Evolutionary conservation across 441 rosid genomes (phyloP).

Genomic region (Populus hybrid): DNA sequence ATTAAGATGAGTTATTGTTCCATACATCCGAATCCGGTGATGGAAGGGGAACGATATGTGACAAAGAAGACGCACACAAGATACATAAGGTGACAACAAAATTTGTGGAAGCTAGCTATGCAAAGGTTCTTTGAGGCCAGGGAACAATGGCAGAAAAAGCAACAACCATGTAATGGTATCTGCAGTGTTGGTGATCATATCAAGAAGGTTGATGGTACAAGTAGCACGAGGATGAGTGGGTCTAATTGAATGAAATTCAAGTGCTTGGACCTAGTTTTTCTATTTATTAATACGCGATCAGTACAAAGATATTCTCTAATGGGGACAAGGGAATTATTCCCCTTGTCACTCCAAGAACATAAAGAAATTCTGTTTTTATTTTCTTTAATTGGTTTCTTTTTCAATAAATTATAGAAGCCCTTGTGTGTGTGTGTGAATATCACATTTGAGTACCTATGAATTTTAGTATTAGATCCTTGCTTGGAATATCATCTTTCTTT

Average conservation of each 20-base stretch:
- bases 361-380: not conserved
- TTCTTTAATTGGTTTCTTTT: not conserved
- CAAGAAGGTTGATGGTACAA: not conserved
- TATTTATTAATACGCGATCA: not conserved
- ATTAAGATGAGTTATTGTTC: conserved; percentile 1
- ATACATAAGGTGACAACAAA: conserved; percentile 2
- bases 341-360: not conserved
- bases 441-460: not conserved
- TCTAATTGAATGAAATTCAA: not conserved
- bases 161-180: not conserved
- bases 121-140: conserved; percentile 4
- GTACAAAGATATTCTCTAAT: not conserved
- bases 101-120: conserved; percentile 10
- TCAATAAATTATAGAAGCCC: not conserved
- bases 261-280: not conserved
- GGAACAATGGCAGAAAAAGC: not conserved
- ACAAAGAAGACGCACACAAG: not conserved
- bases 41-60: not conserved
- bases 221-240: not conserved
- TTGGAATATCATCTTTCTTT: not conserved
- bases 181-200: not conserved
- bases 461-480: not conserved
- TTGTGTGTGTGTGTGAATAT: not conserved
- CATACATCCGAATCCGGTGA: not conserved
- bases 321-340: not conserved